Evolutionary conservation across 2,329 filamentous ascomycete species (phyloP), one percentile per base, ranked within the genome.

Genomic region (Thelonectria rubi): DNA sequence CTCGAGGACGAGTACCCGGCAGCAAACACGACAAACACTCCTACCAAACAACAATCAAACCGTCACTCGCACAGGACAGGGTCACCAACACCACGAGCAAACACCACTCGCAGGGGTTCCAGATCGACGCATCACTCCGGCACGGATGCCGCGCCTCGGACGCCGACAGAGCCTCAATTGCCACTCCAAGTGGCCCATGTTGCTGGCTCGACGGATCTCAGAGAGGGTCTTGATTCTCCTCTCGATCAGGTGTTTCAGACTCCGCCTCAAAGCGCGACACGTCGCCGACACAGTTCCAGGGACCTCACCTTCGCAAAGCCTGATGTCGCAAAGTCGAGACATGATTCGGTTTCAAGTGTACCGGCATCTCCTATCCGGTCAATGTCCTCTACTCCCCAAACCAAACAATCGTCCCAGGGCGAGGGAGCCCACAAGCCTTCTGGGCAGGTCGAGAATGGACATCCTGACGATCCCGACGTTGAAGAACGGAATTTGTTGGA

Each of bases 1-100:
- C 80, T 98, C 9, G 91, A 94, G 56, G 92, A 97, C 68, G 94
- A 97, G 46, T 63, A 66, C 30, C 71, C 73, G 34, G 66, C 57
- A 12, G 39, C 59, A 39, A 55, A 60, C 20, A 26, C 52, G 9
- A 65, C 60, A 14, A 63, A 62, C 17, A 70, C 71, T 5, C 71
- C 72, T n/a, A 66, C 60, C 12, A 73, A 70, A 64, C 73, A 51
- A 66, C 74, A 65, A 57, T 53, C 64, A 18, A 68, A 64, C 21
- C 63, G 65, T 10, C 62, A 65, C 26, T 69, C 69, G 58, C 68
- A 64, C 43, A 62, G 65, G 42, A 61, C 67, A 10, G 68, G 71
- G 7, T 76, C 74, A 9, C 69, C 75, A 34, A 70, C 69, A 18
- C 67, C 72, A 20, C 68, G 70, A 43, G 52, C 63, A 6, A 52